Evolutionary conservation across 768 basidiomycete species (phyloP).

Genomic region (Lactarius indigo): DNA sequence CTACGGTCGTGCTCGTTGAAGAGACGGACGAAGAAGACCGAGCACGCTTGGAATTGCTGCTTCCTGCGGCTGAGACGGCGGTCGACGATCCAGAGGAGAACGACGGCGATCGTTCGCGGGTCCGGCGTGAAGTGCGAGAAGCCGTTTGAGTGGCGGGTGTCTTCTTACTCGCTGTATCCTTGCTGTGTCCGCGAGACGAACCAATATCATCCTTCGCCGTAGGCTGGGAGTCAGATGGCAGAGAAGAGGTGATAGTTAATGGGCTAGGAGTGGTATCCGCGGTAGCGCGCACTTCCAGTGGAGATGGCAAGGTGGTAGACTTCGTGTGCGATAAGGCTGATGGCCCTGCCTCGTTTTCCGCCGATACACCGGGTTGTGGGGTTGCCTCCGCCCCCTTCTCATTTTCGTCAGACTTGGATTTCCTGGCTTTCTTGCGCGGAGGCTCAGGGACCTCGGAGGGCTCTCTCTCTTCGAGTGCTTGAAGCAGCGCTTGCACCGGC

Average conservation of each 20-base stretch:
- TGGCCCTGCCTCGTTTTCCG: constrained; percentile 5
- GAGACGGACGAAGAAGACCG: constrained; percentile 26
- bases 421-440: constrained; percentile 21
- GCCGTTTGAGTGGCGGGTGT: not conserved
- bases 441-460: constrained; percentile 20
- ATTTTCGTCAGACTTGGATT: constrained; percentile 5
- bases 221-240: constrained; percentile 14
- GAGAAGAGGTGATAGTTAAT: constrained; percentile 19
- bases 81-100: constrained; percentile 24
- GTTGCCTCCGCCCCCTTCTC: constrained; percentile 12
- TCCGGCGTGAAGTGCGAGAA: constrained; percentile 17
- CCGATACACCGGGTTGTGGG: not conserved
- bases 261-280: constrained; percentile 22
- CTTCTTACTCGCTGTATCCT: constrained; percentile 14
- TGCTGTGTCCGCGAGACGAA: constrained; percentile 13
- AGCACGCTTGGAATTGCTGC: constrained; percentile 14
- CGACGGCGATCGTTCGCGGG: constrained; percentile 14
- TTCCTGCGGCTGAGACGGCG: constrained; percentile 19
- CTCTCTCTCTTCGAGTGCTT: constrained; percentile 13
- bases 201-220: constrained; percentile 12
- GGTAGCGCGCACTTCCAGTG: constrained; percentile 4
- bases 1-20: constrained; percentile 18
- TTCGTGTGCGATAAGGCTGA: not conserved
- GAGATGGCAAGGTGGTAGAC: not conserved
- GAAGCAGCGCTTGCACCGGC: constrained; percentile 8